A percentile compares a stretch with the other conserved stretches of the same genome.
These are phyloP conservation scores for Coprinellus aureogranulatus DNA, from an alignment of 768 basidiomycete genomes.

Conservation along the genomic window DNA sequence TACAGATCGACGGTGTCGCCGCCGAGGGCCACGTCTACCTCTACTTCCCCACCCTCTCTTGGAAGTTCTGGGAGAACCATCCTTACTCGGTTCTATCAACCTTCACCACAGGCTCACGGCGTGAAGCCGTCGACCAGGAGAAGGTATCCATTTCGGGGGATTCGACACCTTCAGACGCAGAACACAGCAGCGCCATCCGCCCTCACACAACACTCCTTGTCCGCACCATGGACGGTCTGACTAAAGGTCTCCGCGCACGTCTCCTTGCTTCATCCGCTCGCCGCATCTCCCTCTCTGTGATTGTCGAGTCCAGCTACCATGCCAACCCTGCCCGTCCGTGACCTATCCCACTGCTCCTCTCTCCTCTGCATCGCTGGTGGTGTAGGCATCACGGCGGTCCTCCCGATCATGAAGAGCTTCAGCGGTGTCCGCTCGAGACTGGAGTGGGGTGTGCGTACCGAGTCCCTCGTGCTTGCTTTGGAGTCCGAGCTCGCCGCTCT, in stretches of 20 bases:
- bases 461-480: conserved; percentile 3
- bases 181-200: background rate
- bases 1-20: conserved; percentile 8
- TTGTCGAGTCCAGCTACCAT: conserved; percentile 11
- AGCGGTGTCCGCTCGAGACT: background rate
- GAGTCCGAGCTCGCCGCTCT: background rate
- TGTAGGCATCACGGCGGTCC: conserved; percentile 10
- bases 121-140: background rate
- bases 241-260: background rate
- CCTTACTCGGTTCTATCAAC: conserved; percentile 8
- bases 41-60: conserved; percentile 9
- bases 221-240: conserved; percentile 4
- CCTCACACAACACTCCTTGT: conserved; percentile 7
- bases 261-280: background rate
- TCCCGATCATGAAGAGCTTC: conserved; percentile 7
- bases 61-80: conserved; percentile 14
- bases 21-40: conserved; percentile 8
- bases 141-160: too few species aligned
- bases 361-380: conserved; percentile 11
- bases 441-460: conserved; percentile 6
- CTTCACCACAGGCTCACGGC: background rate
- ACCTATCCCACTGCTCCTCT: conserved; percentile 7
- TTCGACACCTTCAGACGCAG: too few species aligned
- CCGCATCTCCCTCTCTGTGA: conserved; percentile 6
- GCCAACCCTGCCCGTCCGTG: conserved; percentile 8